Evolutionary conservation across 805 yeast species (phyloP), one percentile per base, ranked within the genome.

Genomic region (Candida coleopterorum): DNA sequence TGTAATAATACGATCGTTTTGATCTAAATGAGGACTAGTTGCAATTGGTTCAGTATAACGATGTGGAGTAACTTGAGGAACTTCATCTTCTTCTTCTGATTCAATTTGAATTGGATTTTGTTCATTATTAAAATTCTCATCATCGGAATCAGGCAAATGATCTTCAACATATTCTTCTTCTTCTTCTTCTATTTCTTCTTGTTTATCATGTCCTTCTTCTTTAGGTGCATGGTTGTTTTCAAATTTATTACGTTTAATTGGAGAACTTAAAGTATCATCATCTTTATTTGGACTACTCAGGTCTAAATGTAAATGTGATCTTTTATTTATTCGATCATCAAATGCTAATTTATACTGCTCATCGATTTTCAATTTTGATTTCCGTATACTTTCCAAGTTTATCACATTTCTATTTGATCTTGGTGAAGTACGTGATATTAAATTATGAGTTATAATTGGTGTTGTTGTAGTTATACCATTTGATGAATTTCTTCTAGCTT

Each of bases 11-110:
- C 62, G 44, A 11, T 37, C 45, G 9, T 46, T 49, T 32, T 55
- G 61, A 32, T 50, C 50, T 3, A 58, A 49, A 4, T 41, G 45
- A 2, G 64, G 64, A 18, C 60, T 54, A 22, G 46, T 44, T 15
- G 64, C 62, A 5, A 52, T 41, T 7, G 62, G 58, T 23, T 56
- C 64, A 3, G 63, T 58, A 25, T 44, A 47, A 28, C 56, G 55
- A 1, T 63, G 63, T 3, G 64, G 58, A 3, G 53, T 42, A 29
- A 51, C 53, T 20, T 54, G 52, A n/a, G 37, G 32, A 6, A 39
- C 35, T 4, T 29, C 32, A 24, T 41, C 41, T 43, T 48, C 29
- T 34, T 43, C 18, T 44, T 24, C 27, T 49, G 58, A 4, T 56
- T 56, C 18, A 12, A 20, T 18, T 11, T 11, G n/a, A 6, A 11